Percentiles rank a stretch among this genome's conserved stretches.
phyloP scores from a whole-genome alignment of 441 rosid species.

The Aquilaria agallochum region DNA sequence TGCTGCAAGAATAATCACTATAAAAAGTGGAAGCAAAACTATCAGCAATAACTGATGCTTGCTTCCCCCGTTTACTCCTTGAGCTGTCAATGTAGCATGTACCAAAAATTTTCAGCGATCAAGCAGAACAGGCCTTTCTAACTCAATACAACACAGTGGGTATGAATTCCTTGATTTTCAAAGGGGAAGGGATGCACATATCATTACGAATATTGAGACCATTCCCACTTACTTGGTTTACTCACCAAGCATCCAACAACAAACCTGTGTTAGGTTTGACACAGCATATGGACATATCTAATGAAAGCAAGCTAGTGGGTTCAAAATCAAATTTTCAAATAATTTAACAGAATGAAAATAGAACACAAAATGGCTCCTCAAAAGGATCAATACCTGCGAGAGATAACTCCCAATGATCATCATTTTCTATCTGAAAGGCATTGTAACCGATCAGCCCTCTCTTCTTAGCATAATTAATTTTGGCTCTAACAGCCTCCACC shows the following conservation, averaged over 20 bases:
- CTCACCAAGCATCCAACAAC: too few species aligned
- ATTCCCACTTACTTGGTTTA: too few species aligned
- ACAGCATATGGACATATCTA: too few species aligned
- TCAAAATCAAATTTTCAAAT: too few species aligned
- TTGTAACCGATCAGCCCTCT: constrained; percentile 35
- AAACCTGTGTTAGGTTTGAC: too few species aligned
- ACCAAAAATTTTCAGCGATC: too few species aligned
- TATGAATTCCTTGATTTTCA: too few species aligned
- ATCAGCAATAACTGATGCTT: constrained; percentile 13
- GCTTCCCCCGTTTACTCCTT: constrained; percentile 12
- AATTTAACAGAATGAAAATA: not conserved
- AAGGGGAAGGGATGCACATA: too few species aligned
- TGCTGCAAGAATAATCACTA: constrained; percentile 8
- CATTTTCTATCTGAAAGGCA: constrained; percentile 32
- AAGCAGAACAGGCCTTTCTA: too few species aligned
- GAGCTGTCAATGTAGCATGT: constrained; percentile 25
- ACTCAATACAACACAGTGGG: too few species aligned
- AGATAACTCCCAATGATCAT: constrained; percentile 42
- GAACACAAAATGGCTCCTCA: not conserved
- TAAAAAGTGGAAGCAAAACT: constrained; percentile 20
- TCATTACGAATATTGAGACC: too few species aligned
- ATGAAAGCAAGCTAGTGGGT: too few species aligned
- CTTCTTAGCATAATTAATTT: constrained; percentile 35
- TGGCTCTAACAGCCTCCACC: constrained; percentile 34
- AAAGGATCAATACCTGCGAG: constrained; percentile 24